A percentile compares a stretch with the other conserved stretches of the same genome.
Conservation (phyloP, 441 rosid species). For the Hura crepitans region DNA sequence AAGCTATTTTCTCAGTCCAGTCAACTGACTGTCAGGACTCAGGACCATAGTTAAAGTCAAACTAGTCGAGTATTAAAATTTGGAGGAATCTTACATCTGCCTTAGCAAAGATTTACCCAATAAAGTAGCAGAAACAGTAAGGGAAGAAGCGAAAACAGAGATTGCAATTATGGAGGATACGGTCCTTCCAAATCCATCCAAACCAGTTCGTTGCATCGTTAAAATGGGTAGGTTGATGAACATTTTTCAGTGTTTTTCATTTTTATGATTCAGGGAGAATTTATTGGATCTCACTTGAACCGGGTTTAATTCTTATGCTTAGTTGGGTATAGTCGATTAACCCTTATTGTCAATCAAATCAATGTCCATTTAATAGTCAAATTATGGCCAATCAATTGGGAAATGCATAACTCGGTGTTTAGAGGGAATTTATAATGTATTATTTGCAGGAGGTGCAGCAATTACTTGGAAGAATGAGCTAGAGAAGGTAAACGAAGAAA, state of each 20-base stretch:
- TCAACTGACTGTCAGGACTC: too few species aligned
- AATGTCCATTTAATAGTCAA: not conserved
- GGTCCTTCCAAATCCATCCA: conserved; percentile 19
- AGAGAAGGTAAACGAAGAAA: conserved; percentile 70
- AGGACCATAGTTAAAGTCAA: too few species aligned
- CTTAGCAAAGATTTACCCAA: too few species aligned
- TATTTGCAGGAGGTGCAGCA: conserved; percentile 76
- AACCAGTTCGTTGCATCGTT: conserved; percentile 77
- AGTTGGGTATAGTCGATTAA: not conserved
- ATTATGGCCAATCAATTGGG: not conserved
- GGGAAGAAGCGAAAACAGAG: not conserved
- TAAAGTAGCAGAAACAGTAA: too few species aligned
- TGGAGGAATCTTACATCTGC: too few species aligned
- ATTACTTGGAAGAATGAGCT: conserved; percentile 80
- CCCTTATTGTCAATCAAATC: not conserved
- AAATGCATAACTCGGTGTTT: not conserved
- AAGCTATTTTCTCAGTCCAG: too few species aligned
- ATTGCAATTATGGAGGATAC: conserved; percentile 13
- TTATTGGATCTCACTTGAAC: not conserved
- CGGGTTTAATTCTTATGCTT: conserved; percentile 1
- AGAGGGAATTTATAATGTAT: not conserved
- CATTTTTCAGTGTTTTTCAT: not conserved
- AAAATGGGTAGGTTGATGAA: conserved; percentile 55
- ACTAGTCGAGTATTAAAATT: too few species aligned
- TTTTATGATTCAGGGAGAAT: not conserved